Base-by-base conservation (phyloP, 75 land plant genomes). In the Selaginella tamariscina region DNA sequence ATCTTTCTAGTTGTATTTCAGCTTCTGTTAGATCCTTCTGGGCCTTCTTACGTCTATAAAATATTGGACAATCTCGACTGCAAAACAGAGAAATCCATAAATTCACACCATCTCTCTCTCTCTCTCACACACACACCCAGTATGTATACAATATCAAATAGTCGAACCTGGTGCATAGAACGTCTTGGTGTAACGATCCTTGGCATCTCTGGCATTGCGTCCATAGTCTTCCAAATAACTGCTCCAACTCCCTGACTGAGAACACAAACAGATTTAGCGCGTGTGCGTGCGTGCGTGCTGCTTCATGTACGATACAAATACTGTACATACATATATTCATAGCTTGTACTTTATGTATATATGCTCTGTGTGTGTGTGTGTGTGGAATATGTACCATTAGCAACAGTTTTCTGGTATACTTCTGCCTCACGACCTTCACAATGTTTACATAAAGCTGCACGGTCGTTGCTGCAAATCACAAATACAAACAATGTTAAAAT, bases 141-240 rank as follows among this genome's bases (percentile, higher is more conserved):
- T n/a, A n/a, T n/a, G 55, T 26, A 1, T 1, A 22, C 33, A 60
- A 44, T 2, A 39, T 32, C 5, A 23, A 62, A 26, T 0, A 20
- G 27, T 0, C 30, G 33, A 1, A 90, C 98, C 98, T 94, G 56
- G 98, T 94, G 59, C 98, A 94, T 26, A 94, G 76, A 54, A 94
- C 98, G 77, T 94, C 98, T 72, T 89, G 98, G 70, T 94, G 98
- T 66, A 94, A 84, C 71, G 98, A 94, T 2, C 91, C 98, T 87
- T 94, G 98, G 73, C 98, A 94, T 55, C 93, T 88, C 74, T 94
- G 98, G 77, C 98, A 94, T 69, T 94, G 96, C 57, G 98, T 94
- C 98, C 98, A 94, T 24, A 94, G 75, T 73, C 83, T 89, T 32
- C 91, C 91, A 75, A 94, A 94, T 55, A 89, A 85, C 56, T 56